phyloP scores from a whole-genome alignment of 768 basidiomycete species.

The Tricholoma sp. region DNA sequence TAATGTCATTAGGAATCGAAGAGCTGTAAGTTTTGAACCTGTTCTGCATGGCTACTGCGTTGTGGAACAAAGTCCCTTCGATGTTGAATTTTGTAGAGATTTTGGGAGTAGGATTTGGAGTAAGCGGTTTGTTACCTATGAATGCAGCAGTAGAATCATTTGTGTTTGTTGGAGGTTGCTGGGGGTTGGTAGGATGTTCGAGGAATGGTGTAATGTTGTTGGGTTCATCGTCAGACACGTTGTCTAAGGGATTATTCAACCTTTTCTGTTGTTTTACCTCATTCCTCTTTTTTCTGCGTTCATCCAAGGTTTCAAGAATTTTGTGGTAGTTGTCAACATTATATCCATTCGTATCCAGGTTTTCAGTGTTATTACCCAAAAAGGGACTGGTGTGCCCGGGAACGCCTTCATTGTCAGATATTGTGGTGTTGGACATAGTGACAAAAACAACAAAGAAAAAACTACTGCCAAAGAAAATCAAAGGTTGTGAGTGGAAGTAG shows the following conservation, averaged over 20 bases:
- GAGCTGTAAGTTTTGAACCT: background rate
- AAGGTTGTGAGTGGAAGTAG: no score
- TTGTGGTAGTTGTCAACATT: background rate
- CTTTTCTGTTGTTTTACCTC: background rate
- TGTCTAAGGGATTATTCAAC: background rate
- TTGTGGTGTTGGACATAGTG: no score
- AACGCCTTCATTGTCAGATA: background rate
- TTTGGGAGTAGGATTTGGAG: no score
- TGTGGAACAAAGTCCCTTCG: background rate
- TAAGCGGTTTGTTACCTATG: no score
- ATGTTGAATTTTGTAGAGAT: background rate
- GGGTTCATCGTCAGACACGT: background rate
- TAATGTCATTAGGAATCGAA: background rate
- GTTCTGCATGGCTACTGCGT: background rate
- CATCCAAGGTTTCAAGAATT: background rate
- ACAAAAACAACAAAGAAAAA: background rate
- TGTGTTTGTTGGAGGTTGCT: background rate
- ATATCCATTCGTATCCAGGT: background rate
- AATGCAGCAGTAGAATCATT: background rate
- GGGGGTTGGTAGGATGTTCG: background rate
- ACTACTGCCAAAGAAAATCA: no score
- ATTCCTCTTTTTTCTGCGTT: background rate
- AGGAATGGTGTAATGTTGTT: background rate
- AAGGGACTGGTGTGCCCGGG: background rate
- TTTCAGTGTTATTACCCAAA: background rate